Evolutionary conservation across 257 asterid genomes (phyloP).

Genomic region (Hygrophila difformis): DNA sequence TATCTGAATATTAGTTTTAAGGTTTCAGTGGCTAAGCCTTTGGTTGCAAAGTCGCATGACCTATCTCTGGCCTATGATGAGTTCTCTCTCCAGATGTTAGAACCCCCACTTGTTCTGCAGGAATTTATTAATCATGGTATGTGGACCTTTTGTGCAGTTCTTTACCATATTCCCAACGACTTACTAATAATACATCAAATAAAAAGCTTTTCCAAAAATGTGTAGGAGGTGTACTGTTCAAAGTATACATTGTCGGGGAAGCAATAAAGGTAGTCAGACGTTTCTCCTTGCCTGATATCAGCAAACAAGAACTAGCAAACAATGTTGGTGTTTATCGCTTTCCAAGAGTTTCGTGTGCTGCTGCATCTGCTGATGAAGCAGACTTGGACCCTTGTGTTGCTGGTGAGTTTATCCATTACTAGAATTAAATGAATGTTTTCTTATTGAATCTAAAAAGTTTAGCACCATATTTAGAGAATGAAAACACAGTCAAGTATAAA

Average conservation of each 20-base stretch:
- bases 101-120: constrained; percentile 89
- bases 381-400: constrained; percentile 83
- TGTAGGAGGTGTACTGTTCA: constrained; percentile 88
- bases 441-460: too few relatives aligned
- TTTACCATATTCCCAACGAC: not conserved
- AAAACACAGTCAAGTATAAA: too few relatives aligned
- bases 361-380: constrained; percentile 95
- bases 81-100: constrained; percentile 72
- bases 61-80: constrained; percentile 84
- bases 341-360: constrained; percentile 97
- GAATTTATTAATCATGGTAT: constrained; percentile 95
- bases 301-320: constrained; percentile 53
- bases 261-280: constrained; percentile 89
- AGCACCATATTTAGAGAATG: too few relatives aligned
- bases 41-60: constrained; percentile 95
- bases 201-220: not conserved
- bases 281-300: constrained; percentile 82
- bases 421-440: too few relatives aligned
- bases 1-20: too few relatives aligned
- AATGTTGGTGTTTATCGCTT: constrained; percentile 75
- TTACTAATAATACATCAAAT: not conserved
- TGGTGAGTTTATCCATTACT: constrained; percentile 43
- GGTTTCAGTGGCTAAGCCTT: constrained; percentile 82
- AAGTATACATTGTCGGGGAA: constrained; percentile 93
- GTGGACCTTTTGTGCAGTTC: too few relatives aligned